Base-by-base conservation (phyloP, 345 rosid genomes). In the Lumnitzera racemosa region DNA sequence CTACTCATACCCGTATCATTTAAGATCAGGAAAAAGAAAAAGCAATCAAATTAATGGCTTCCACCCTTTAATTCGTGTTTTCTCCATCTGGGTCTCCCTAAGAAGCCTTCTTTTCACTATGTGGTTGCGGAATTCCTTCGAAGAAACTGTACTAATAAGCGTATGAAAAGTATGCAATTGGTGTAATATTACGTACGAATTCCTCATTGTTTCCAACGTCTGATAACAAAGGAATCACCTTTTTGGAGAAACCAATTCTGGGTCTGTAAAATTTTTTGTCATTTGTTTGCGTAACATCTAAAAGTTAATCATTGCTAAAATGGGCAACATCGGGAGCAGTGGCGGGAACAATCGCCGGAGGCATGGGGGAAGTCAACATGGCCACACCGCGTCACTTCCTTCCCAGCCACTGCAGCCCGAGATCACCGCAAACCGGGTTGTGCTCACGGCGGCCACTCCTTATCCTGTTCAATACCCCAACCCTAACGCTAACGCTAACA, bases 361-460 rank as follows among this genome's bases (percentile, higher is more conserved):
- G 52, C 78, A 68, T 13, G 72, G 9, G 1, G 43, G 81, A 1
- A 70, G 73, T 41, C 69, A 87, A n/a, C 81, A 83, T 16, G 63
- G 61, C 59, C 79, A 68, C 59, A 82, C 81, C 0, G 70, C 78
- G 15, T 80, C 82, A 3, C 81, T 85, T 0, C 80, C 85, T 9
- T 80, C 87, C 3, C 70, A 77, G 3, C 77, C 85, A 24, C 82
- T 88, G 1, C 81, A 82, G 58, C 78, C 89, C n/a, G 99, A 88
- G 64, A 77, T 78, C 72, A 53, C 82, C n/a, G 63, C 91, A 49
- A 92, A 77, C 63, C 86, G 84, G 12, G 78, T 82, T 68, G 90
- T 89, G 6, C 83, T 89, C 68, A 87, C 99, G 0, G 96, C 97
- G 2, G 97, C 91, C 27, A 86, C 96, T 16, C 96, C 99, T 8